These are phyloP conservation scores for Globisporangium solare DNA, from an alignment of 352 stramenopile genomes.

Conservation along the genomic window DNA sequence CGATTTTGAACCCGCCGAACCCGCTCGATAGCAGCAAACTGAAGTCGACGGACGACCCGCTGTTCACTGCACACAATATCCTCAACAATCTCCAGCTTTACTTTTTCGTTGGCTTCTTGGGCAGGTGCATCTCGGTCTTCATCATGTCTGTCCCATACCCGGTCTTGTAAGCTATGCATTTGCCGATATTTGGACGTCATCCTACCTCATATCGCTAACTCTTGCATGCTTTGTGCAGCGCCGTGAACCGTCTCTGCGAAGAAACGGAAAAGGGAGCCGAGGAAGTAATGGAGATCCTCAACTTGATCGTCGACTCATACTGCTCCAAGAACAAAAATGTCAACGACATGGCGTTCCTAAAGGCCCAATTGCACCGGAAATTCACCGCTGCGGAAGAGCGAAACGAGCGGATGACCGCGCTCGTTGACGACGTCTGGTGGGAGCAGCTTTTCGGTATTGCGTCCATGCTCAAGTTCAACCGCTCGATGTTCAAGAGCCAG, in stretches of 20 bases:
- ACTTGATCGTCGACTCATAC: slow-evolving; percentile 50
- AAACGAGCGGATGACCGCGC: slow-evolving; percentile 25
- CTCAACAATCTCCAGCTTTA: slow-evolving; percentile 49
- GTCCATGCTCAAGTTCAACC: slow-evolving; percentile 34
- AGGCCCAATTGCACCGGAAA: slow-evolving; percentile 31
- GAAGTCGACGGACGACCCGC: slow-evolving; percentile 29
- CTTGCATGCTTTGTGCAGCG: slow-evolving; percentile 12
- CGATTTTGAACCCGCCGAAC: slow-evolving; percentile 48
- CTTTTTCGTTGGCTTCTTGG: slow-evolving; percentile 42
- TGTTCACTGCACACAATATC: slow-evolving; percentile 36
- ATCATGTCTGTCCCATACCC: slow-evolving; percentile 59
- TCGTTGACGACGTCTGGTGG: slow-evolving; percentile 49
- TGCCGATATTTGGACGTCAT: too few relatives aligned
- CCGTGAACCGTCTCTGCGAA: slow-evolving; percentile 22
- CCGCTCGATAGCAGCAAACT: slow-evolving; percentile 30
- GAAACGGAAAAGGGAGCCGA: slow-evolving; percentile 21
- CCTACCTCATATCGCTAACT: neutral
- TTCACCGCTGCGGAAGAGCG: slow-evolving; percentile 24
- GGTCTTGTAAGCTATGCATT: slow-evolving; percentile 35
- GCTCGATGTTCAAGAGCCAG: slow-evolving; percentile 35
- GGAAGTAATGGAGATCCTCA: slow-evolving; percentile 38
- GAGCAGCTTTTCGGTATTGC: slow-evolving; percentile 45
- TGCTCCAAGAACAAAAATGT: slow-evolving; percentile 55
- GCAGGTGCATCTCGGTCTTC: slow-evolving; percentile 40
- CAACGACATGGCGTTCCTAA: slow-evolving; percentile 45